Evolutionary conservation across 106 monocot species (phyloP).

Genomic region (Acorus gramineus): DNA sequence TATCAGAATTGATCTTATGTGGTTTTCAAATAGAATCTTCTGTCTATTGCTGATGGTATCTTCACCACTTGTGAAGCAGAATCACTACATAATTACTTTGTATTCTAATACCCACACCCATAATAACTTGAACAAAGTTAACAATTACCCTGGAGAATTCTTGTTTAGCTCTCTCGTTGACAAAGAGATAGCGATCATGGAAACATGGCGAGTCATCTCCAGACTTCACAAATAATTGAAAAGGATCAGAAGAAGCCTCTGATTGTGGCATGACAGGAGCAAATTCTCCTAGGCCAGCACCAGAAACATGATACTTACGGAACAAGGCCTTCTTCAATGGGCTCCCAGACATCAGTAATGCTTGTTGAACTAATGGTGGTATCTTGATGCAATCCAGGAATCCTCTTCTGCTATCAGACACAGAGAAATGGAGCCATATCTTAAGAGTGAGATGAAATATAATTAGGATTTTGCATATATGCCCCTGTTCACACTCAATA

Average conservation of each 20-base stretch:
- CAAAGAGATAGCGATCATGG: conserved; percentile 86
- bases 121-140: background rate
- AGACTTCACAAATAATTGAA: conserved; percentile 38
- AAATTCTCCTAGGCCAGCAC: background rate
- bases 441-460: background rate
- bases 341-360: conserved; percentile 98
- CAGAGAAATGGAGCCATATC: background rate
- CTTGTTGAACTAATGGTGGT: conserved; percentile 75
- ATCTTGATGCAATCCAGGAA: conserved; percentile 81
- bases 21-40: too few relatives aligned
- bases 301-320: conserved; percentile 40
- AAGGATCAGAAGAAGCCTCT: background rate
- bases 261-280: background rate
- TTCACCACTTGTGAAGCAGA: too few relatives aligned
- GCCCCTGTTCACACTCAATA: too few relatives aligned
- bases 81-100: background rate
- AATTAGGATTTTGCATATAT: too few relatives aligned
- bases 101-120: background rate
- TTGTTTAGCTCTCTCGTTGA: conserved; percentile 57
- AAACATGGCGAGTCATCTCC: conserved; percentile 93
- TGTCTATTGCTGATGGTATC: too few relatives aligned
- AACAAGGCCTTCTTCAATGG: conserved; percentile 96
- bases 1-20: background rate
- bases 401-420: conserved; percentile 50
- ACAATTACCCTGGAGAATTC: conserved; percentile 56